These are phyloP conservation scores for Liquidambar formosana DNA, from an alignment of 164 flowering plant species.

Conservation along the genomic window DNA sequence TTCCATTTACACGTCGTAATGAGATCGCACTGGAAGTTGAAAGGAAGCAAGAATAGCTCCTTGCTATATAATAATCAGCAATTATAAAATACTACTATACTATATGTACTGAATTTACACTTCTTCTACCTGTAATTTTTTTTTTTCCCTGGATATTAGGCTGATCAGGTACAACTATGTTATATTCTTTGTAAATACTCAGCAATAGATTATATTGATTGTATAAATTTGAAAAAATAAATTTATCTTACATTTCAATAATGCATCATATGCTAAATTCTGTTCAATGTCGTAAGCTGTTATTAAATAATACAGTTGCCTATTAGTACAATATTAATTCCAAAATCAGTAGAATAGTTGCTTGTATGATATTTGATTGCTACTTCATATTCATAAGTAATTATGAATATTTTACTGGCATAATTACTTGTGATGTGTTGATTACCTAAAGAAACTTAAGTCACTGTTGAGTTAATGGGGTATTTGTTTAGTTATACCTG, in stretches of 20 bases:
- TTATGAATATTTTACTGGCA: background rate
- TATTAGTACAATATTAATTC: background rate
- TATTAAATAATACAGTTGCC: background rate
- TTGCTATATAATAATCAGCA: background rate
- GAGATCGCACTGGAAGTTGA: constrained; percentile 86
- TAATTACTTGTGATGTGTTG: background rate
- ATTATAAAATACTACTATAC: background rate
- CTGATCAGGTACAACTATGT: background rate
- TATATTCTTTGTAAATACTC: background rate
- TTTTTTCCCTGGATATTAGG: background rate
- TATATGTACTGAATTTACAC: no score
- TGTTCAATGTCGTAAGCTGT: background rate
- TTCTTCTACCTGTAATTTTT: constrained; percentile 1
- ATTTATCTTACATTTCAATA: background rate
- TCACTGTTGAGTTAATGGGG: no score
- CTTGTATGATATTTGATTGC: no score
- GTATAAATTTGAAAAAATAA: constrained; percentile 1
- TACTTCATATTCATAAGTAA: background rate
- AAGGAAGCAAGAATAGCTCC: constrained; percentile 40
- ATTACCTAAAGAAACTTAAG: no score
- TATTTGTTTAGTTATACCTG: no score
- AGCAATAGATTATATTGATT: background rate
- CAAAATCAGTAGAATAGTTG: background rate
- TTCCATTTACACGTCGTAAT: constrained; percentile 87
- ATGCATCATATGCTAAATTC: background rate